phyloP scores from a whole-genome alignment of 306 rosid species.

The Castanospermum australe region DNA sequence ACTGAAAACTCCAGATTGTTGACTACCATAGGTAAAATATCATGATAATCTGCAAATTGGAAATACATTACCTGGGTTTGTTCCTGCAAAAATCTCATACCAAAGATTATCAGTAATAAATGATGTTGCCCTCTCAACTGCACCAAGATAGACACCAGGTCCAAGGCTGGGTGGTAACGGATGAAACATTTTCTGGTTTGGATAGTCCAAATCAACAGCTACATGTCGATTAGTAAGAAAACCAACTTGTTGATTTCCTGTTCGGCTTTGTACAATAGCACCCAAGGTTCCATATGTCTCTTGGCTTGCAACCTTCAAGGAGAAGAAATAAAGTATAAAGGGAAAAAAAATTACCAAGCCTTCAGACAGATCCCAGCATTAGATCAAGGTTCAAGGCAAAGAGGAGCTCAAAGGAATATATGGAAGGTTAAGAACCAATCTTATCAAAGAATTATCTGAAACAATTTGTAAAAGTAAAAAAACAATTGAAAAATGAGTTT shows the following conservation, averaged over 20 bases:
- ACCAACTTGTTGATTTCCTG: slow-evolving; percentile 89
- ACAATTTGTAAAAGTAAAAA: neutral
- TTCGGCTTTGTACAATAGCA: slow-evolving; percentile 92
- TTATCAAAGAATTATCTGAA: neutral
- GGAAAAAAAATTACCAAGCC: slow-evolving; percentile 3
- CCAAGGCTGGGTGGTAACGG: slow-evolving; percentile 99
- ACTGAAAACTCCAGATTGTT: neutral
- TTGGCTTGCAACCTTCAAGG: slow-evolving; percentile 92
- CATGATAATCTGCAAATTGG: slow-evolving; percentile 11
- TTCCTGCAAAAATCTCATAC: slow-evolving; percentile 99
- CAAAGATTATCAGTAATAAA: slow-evolving; percentile 96
- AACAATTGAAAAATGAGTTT: neutral
- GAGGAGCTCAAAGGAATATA: neutral
- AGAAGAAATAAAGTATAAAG: slow-evolving; percentile 31
- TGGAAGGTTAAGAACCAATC: neutral
- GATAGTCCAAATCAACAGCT: slow-evolving; percentile 97
- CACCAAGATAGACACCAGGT: slow-evolving; percentile 98
- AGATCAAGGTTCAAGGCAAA: slow-evolving; percentile 19
- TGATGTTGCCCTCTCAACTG: slow-evolving; percentile 99
- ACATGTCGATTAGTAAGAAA: slow-evolving; percentile 98
- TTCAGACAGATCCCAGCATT: slow-evolving; percentile 27
- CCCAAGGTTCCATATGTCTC: slow-evolving; percentile 97
- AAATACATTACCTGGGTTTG: slow-evolving; percentile 84
- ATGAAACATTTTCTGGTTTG: slow-evolving; percentile 99
- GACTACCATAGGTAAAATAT: slow-evolving; percentile 9